These are phyloP conservation scores for Boletus subparvulus DNA, from an alignment of 768 basidiomycete species.

Conservation along the genomic window DNA sequence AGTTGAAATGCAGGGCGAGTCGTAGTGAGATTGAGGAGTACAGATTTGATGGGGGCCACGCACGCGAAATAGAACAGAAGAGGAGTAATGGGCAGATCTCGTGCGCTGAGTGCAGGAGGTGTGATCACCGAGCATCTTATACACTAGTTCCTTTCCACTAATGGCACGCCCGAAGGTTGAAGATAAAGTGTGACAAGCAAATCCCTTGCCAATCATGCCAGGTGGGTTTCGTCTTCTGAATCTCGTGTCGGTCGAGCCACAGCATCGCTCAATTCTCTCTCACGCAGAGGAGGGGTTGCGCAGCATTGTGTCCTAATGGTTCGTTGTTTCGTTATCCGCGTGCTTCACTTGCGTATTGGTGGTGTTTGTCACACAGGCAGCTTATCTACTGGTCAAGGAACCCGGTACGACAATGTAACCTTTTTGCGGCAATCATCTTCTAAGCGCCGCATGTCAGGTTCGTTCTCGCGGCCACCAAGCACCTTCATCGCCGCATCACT, in stretches of 20 bases:
- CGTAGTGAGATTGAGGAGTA: conserved; percentile 53
- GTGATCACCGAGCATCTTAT: conserved; percentile 51
- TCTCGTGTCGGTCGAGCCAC: neutral
- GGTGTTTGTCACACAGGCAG: conserved; percentile 44
- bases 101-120: conserved; percentile 79
- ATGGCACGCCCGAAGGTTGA: conserved; percentile 46
- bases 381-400: conserved; percentile 75
- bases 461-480: conserved; percentile 65
- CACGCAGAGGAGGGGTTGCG: conserved; percentile 61
- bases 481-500: conserved; percentile 58
- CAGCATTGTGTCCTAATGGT: conserved; percentile 72
- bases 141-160: conserved; percentile 20
- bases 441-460: conserved; percentile 36
- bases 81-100: conserved; percentile 74
- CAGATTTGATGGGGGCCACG: conserved; percentile 51
- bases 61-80: conserved; percentile 71
- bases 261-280: neutral
- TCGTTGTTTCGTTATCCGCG: conserved; percentile 20
- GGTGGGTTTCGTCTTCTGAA: conserved; percentile 35
- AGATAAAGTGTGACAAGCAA: conserved; percentile 83
- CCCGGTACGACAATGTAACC: conserved; percentile 44
- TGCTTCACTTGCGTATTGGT: neutral
- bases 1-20: conserved; percentile 47
- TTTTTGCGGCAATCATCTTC: conserved; percentile 1
- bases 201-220: conserved; percentile 78